phyloP scores from a whole-genome alignment of 345 rosid species.

The Draba incana region DNA sequence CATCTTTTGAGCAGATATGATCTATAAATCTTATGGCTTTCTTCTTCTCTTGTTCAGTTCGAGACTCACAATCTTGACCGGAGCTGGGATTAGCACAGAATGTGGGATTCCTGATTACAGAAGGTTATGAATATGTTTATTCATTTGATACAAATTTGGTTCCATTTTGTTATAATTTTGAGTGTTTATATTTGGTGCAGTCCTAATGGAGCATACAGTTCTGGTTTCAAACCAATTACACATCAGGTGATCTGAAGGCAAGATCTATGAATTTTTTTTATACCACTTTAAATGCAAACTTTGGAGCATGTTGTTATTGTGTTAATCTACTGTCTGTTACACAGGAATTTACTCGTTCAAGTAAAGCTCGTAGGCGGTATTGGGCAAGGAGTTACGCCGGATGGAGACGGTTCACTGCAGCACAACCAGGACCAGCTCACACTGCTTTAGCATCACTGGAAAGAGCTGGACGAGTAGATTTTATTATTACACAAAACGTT shows the following conservation, averaged over 20 bases:
- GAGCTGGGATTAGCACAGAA: conserved; percentile 95
- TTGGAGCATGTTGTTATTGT: background rate
- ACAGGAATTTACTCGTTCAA: conserved; percentile 77
- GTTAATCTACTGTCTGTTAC: conserved; percentile 4
- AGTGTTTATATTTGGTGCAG: conserved; percentile 45
- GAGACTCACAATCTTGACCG: conserved; percentile 76
- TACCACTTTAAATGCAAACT: background rate
- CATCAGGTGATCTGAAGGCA: conserved; percentile 94
- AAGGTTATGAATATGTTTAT: conserved; percentile 53
- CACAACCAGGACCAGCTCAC: conserved; percentile 78
- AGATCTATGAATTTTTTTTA: conserved; percentile 42
- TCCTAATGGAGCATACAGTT: conserved; percentile 97
- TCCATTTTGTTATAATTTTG: background rate
- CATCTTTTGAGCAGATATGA: background rate
- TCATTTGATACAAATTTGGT: conserved; percentile 8
- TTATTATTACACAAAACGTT: conserved; percentile 89
- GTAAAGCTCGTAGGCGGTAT: conserved; percentile 72
- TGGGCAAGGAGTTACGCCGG: conserved; percentile 99
- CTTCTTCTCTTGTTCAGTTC: conserved; percentile 47
- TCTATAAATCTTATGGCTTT: background rate
- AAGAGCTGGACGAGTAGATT: conserved; percentile 66
- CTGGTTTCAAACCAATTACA: conserved; percentile 94
- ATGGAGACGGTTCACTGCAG: conserved; percentile 82
- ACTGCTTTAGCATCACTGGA: conserved; percentile 81
- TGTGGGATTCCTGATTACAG: conserved; percentile 97